Percentiles rank a stretch among this genome's conserved stretches.
phyloP scores from a whole-genome alignment of 2,329 filamentous ascomycete species.

The Cladosporium sp. region DNA sequence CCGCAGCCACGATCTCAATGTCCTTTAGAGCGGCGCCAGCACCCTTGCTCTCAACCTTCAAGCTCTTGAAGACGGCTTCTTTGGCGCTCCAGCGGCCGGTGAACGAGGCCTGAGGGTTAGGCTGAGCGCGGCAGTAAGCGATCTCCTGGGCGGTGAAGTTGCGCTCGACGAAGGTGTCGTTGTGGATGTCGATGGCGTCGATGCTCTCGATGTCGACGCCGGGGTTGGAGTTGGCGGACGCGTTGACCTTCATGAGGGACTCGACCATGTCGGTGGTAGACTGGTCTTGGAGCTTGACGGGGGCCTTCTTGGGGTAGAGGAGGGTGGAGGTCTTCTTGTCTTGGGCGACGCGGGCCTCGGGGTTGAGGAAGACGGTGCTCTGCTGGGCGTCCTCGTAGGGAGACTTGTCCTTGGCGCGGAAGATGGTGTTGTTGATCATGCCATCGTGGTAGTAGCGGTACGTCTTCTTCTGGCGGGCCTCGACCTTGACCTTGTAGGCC shows the following conservation, averaged over 20 bases:
- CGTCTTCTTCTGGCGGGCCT: slow-evolving; percentile 93
- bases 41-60: slow-evolving; percentile 81
- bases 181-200: slow-evolving; percentile 81
- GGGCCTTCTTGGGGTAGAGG: slow-evolving; percentile 66
- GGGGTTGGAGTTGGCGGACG: slow-evolving; percentile 63
- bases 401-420: slow-evolving; percentile 87
- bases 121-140: slow-evolving; percentile 75
- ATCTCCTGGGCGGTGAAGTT: slow-evolving; percentile 89
- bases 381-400: slow-evolving; percentile 89
- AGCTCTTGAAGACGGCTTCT: slow-evolving; percentile 96
- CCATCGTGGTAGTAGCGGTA: slow-evolving; percentile 99
- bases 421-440: slow-evolving; percentile 95
- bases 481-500: slow-evolving; percentile 81
- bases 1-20: slow-evolving; percentile 83
- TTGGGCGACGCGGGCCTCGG: slow-evolving; percentile 74
- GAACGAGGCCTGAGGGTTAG: slow-evolving; percentile 83
- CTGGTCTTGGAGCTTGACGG: slow-evolving; percentile 60
- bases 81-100: slow-evolving; percentile 96
- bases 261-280: slow-evolving; percentile 72
- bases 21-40: slow-evolving; percentile 87
- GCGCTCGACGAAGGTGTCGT: slow-evolving; percentile 87
- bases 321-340: slow-evolving; percentile 85
- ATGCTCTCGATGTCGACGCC: slow-evolving; percentile 94
- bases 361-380: slow-evolving; percentile 86
- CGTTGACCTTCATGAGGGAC: slow-evolving; percentile 63